Evolutionary conservation across 2,329 filamentous ascomycete species (phyloP).

Genomic region (Monilinia fructigena): DNA sequence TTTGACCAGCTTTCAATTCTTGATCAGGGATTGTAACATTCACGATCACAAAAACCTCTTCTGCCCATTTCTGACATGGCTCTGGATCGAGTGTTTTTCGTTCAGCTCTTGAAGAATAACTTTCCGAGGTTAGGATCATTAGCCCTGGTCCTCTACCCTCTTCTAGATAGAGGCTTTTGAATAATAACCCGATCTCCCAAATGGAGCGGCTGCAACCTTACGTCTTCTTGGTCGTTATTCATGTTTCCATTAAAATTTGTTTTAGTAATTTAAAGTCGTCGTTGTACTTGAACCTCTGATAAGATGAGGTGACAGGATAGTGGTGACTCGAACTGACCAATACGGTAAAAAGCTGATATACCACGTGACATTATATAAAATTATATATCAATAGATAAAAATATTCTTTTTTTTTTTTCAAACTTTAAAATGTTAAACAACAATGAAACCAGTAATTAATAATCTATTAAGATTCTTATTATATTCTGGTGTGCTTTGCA

Average conservation of each 20-base stretch:
- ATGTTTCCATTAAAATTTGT: background rate
- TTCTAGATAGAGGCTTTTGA: slow-evolving; percentile 31
- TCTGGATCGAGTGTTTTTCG: slow-evolving; percentile 31
- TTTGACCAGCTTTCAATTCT: background rate
- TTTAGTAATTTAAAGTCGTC: background rate
- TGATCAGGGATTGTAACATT: slow-evolving; percentile 5
- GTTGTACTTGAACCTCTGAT: background rate
- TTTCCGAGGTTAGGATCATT: slow-evolving; percentile 35
- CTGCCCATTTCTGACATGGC: slow-evolving; percentile 43
- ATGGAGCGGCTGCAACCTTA: background rate
- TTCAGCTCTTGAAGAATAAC: slow-evolving; percentile 26
- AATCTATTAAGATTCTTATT: too few relatives aligned
- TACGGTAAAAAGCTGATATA: background rate
- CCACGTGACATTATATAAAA: too few relatives aligned
- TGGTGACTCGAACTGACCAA: background rate
- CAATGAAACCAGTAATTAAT: too few relatives aligned
- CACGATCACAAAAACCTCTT: slow-evolving; percentile 40
- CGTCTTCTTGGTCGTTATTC: background rate
- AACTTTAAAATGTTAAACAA: too few relatives aligned
- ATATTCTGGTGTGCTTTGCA: too few relatives aligned
- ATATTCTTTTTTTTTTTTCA: too few relatives aligned
- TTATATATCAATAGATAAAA: too few relatives aligned
- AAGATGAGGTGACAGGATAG: background rate
- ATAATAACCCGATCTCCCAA: background rate
- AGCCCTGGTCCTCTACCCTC: slow-evolving; percentile 42